A percentile compares a stretch with the other conserved stretches of the same genome.
phyloP scores from a whole-genome alignment of 192 early-diverging fungal genomes.

The Rhizophagus sp. region DNA sequence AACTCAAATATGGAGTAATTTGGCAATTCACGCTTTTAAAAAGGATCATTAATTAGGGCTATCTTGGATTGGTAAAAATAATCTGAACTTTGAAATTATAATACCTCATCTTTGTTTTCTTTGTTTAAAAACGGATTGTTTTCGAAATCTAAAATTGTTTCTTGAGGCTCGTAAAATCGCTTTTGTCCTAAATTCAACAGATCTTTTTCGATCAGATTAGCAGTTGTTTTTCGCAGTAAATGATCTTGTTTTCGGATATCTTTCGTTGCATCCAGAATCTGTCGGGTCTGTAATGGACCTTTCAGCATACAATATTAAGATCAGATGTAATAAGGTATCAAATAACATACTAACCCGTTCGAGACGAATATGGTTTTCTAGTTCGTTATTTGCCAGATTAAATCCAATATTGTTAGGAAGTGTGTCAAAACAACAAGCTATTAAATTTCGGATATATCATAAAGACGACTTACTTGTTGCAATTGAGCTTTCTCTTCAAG shows the following conservation, averaged over 20 bases:
- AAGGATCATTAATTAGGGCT: conserved; percentile 6
- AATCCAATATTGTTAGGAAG: no score
- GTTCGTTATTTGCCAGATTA: not conserved
- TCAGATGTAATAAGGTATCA: conserved; percentile 8
- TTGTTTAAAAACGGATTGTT: not conserved
- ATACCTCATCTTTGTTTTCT: conserved; percentile 11
- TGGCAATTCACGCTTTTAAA: not conserved
- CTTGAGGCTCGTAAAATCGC: not conserved
- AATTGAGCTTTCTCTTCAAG: not conserved
- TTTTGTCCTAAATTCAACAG: not conserved
- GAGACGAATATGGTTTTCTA: not conserved
- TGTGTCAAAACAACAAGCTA: no score
- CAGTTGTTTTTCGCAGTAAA: conserved; percentile 15
- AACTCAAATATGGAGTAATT: not conserved
- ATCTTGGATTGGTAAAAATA: conserved; percentile 7
- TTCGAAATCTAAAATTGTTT: conserved; percentile 18
- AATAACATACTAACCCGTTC: conserved; percentile 11
- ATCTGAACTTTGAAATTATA: not conserved
- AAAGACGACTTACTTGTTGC: conserved; percentile 5
- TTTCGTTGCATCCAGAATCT: conserved; percentile 13
- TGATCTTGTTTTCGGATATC: conserved; percentile 15
- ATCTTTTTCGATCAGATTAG: conserved; percentile 1
- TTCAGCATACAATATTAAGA: conserved; percentile 5
- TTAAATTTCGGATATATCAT: no score
- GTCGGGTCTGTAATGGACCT: conserved; percentile 5